phyloP scores from a whole-genome alignment of 495 filamentous ascomycete species.

The Aspergillus heteromorphus region DNA sequence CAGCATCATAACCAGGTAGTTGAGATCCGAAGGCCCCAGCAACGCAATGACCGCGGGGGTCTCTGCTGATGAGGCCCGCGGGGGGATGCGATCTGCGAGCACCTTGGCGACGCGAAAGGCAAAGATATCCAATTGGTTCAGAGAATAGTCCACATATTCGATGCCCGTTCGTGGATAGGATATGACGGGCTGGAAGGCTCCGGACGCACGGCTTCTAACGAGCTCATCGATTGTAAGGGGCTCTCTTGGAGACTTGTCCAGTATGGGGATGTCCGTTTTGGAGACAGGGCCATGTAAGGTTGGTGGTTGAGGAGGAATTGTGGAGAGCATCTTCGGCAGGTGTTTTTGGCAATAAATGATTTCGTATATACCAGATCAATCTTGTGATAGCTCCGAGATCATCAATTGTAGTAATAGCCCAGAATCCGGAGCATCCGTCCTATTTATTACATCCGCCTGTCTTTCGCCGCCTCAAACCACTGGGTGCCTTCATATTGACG shows the following conservation, averaged over 20 bases:
- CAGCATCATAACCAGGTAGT: constrained; percentile 37
- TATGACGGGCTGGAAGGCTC: constrained; percentile 22
- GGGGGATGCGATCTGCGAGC: constrained; percentile 13
- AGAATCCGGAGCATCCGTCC: too few relatives aligned
- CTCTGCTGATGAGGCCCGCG: constrained; percentile 19
- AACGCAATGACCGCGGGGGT: constrained; percentile 32
- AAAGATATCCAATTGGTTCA: constrained; percentile 27
- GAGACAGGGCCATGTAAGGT: constrained; percentile 1
- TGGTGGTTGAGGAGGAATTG: constrained; percentile 7
- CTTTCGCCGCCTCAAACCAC: too few relatives aligned
- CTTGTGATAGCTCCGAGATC: too few relatives aligned
- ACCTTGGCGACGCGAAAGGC: constrained; percentile 25
- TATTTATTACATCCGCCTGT: too few relatives aligned
- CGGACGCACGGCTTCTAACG: constrained; percentile 24
- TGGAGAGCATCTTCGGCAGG: constrained; percentile 8
- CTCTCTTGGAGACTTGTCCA: neutral
- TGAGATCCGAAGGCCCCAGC: constrained; percentile 34
- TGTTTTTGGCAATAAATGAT: neutral
- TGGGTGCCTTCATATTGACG: too few relatives aligned
- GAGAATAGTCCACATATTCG: constrained; percentile 29
- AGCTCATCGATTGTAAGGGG: constrained; percentile 26
- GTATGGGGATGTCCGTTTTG: neutral
- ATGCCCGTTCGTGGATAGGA: constrained; percentile 22
- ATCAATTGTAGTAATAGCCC: too few relatives aligned
- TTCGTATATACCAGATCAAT: neutral